Percentiles rank a stretch among this genome's conserved stretches.
Conservation (phyloP, 345 rosid species). For the Populus euphratica region DNA sequence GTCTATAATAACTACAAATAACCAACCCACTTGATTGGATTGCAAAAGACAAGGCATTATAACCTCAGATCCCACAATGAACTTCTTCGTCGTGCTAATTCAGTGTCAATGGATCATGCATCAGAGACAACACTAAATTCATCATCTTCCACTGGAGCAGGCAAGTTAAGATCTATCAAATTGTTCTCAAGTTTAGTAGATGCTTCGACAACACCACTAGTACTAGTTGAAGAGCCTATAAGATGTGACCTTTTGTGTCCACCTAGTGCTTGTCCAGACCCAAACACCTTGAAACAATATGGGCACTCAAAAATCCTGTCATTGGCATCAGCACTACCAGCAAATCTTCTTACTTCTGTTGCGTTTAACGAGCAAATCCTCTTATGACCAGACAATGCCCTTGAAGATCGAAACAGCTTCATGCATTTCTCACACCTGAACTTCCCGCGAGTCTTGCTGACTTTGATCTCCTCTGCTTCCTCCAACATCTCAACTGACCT, state of each 20-base stretch:
- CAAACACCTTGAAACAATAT: conserved; percentile 25
- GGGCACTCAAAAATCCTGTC: conserved; percentile 33
- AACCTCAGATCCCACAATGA: conserved; percentile 15
- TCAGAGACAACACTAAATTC: conserved; percentile 33
- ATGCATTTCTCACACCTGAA: conserved; percentile 27
- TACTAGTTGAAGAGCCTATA: neutral
- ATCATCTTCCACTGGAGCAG: conserved; percentile 34
- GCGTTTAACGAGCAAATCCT: conserved; percentile 25
- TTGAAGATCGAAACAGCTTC: conserved; percentile 28
- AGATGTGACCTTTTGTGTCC: conserved; percentile 37
- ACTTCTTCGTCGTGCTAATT: neutral
- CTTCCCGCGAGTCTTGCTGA: conserved; percentile 18
- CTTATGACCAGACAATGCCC: conserved; percentile 20
- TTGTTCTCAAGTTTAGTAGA: conserved; percentile 2
- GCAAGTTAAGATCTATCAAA: conserved; percentile 36
- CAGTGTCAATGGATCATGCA: conserved; percentile 4
- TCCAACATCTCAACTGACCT: conserved; percentile 9
- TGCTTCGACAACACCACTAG: neutral
- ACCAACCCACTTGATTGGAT: neutral
- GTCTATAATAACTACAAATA: neutral
- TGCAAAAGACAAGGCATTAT: neutral
- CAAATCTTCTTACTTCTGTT: conserved; percentile 4
- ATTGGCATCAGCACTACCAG: neutral
- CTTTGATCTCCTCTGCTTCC: conserved; percentile 15
- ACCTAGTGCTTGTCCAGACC: conserved; percentile 39